phyloP scores from a whole-genome alignment of 1,284 basidiomycete species.

The Fomitiporia mediterranea region DNA sequence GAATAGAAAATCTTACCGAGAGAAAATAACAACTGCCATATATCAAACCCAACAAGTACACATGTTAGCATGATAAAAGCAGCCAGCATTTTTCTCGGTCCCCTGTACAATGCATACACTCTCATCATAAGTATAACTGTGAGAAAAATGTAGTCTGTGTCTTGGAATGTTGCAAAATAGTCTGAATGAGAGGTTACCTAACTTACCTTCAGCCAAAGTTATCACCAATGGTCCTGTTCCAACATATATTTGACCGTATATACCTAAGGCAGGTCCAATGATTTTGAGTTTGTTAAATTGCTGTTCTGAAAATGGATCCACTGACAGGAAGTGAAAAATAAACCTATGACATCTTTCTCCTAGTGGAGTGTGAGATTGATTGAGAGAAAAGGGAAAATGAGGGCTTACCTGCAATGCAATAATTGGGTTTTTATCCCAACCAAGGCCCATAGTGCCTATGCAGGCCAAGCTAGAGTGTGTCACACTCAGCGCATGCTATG shows the following conservation, averaged over 20 bases:
- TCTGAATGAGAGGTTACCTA: not conserved
- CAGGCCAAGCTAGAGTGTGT: too few relatives aligned
- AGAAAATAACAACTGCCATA: not conserved
- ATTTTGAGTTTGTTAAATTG: not conserved
- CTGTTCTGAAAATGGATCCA: not conserved
- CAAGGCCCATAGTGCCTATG: not conserved
- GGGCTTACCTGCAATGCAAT: not conserved
- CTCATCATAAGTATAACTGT: conserved; percentile 9
- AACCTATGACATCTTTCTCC: too few relatives aligned
- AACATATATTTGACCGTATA: not conserved
- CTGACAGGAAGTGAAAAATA: too few relatives aligned
- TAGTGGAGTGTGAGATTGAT: not conserved
- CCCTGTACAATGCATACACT: conserved; percentile 14
- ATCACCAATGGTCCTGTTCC: not conserved
- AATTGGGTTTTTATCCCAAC: not conserved
- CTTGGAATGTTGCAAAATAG: not conserved
- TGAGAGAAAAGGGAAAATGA: not conserved
- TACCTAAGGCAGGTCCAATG: not conserved
- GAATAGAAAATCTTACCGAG: too few relatives aligned
- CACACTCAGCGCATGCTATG: too few relatives aligned
- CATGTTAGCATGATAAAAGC: not conserved
- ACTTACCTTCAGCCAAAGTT: not conserved
- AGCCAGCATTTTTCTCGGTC: conserved; percentile 6
- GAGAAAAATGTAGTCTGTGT: not conserved
- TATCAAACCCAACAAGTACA: not conserved